Conservation (phyloP, 2,329 filamentous ascomycete genomes). For the Paraphoma sp. region DNA sequence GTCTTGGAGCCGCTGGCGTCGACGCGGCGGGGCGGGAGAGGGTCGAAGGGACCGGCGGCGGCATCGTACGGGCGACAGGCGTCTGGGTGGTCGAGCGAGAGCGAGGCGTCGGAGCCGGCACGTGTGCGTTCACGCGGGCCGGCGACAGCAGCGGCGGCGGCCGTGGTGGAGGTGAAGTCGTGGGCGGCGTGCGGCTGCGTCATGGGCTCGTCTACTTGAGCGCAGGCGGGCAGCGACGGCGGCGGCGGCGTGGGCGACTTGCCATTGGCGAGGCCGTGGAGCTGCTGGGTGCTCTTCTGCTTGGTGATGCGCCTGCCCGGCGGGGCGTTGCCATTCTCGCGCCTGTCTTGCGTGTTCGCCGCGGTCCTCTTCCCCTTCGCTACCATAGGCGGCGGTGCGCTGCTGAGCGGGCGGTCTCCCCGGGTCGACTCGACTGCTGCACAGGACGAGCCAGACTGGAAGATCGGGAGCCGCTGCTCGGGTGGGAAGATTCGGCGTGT, state of each 20-base stretch:
- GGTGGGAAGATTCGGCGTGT: conserved; percentile 21
- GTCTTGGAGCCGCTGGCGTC: conserved; percentile 68
- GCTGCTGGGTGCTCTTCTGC: conserved; percentile 55
- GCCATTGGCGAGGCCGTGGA: conserved; percentile 53
- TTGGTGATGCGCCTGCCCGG: conserved; percentile 71
- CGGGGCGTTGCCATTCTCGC: conserved; percentile 86
- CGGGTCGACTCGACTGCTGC: conserved; percentile 50
- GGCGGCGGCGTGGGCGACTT: conserved; percentile 48
- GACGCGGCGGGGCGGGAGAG: conserved; percentile 63
- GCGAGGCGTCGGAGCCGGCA: conserved; percentile 52
- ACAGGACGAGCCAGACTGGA: conserved; percentile 56
- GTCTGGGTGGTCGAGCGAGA: conserved; percentile 51
- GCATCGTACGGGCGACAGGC: conserved; percentile 40
- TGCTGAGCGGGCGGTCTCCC: conserved; percentile 43
- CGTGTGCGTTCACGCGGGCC: conserved; percentile 43
- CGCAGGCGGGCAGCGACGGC: conserved; percentile 21
- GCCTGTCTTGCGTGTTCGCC: conserved; percentile 59
- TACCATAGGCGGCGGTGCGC: conserved; percentile 54
- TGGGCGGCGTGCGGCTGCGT: conserved; percentile 9
- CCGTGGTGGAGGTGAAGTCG: conserved; percentile 16
- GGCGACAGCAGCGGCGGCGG: conserved; percentile 12
- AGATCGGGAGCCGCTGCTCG: conserved; percentile 44
- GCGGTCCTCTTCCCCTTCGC: conserved; percentile 54
- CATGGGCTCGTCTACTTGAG: conserved; percentile 44
- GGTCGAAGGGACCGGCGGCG: conserved; percentile 41